Evolutionary conservation across 2,329 filamentous ascomycete genomes (phyloP).

Genomic region (Tricladium varicosporioides): DNA sequence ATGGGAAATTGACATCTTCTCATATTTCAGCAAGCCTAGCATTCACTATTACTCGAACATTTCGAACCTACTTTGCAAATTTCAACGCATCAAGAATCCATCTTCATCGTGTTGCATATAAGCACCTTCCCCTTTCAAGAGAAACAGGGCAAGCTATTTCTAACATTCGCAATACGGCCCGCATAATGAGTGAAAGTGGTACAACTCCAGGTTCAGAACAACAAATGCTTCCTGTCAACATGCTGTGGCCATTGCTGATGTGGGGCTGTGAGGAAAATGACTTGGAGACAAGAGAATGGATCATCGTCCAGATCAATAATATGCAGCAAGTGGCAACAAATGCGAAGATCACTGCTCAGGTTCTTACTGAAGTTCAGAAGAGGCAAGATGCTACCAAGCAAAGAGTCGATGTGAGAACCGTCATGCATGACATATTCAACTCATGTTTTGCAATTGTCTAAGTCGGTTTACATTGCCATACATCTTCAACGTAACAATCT

Average conservation of each 20-base stretch:
- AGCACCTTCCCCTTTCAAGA: constrained; percentile 43
- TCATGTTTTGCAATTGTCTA: constrained; percentile 22
- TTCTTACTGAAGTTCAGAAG: constrained; percentile 45
- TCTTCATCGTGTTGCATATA: constrained; percentile 56
- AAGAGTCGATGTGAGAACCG: constrained; percentile 44
- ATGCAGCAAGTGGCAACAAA: constrained; percentile 47
- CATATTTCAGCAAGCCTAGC: constrained; percentile 49
- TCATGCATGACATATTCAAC: constrained; percentile 41
- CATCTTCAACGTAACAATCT: too few relatives aligned
- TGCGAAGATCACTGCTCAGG: constrained; percentile 44
- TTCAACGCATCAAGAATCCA: constrained; percentile 56
- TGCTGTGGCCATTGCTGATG: constrained; percentile 58
- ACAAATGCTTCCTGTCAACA: constrained; percentile 51
- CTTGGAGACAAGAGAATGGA: constrained; percentile 47
- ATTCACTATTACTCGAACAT: constrained; percentile 49
- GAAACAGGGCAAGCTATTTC: constrained; percentile 46
- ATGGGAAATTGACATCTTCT: constrained; percentile 47
- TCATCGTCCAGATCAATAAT: constrained; percentile 45
- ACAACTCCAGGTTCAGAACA: constrained; percentile 34
- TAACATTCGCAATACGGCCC: constrained; percentile 48
- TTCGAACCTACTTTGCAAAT: constrained; percentile 54
- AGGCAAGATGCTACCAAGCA: constrained; percentile 41
- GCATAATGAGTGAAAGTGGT: constrained; percentile 43
- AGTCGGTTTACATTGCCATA: not conserved
- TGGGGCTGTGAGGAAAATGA: constrained; percentile 54